A percentile compares a stretch with the other conserved stretches of the same genome.
These are phyloP conservation scores for Symmetrospora coprosmae DNA, from an alignment of 768 basidiomycete species.

Conservation along the genomic window DNA sequence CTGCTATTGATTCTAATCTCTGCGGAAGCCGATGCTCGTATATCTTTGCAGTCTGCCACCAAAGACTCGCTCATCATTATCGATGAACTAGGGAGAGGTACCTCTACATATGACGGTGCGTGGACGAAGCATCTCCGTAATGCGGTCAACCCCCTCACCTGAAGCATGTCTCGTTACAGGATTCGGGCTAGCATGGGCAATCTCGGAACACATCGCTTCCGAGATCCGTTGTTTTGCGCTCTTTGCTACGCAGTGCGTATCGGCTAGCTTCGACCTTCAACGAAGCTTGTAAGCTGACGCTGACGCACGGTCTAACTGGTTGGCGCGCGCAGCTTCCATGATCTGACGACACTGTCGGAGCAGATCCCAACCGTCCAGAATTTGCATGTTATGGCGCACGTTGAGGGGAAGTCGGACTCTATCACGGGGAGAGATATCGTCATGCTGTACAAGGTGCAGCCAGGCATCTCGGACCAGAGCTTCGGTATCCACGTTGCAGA, in stretches of 20 bases:
- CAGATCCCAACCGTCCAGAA: slow-evolving; percentile 78
- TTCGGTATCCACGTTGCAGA: slow-evolving; percentile 97
- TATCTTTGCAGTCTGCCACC: slow-evolving; percentile 56
- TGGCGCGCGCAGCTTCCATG: slow-evolving; percentile 52
- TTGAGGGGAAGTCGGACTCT: slow-evolving; percentile 44
- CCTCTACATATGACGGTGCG: slow-evolving; percentile 75
- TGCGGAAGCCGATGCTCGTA: background rate
- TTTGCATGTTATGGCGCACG: slow-evolving; percentile 87
- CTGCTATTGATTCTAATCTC: background rate
- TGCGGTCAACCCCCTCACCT: background rate
- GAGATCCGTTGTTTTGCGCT: slow-evolving; percentile 84
- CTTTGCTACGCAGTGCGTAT: slow-evolving; percentile 58
- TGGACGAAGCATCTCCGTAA: background rate
- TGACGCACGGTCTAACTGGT: background rate
- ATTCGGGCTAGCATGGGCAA: slow-evolving; percentile 95
- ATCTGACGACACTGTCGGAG: slow-evolving; percentile 80
- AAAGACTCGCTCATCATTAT: slow-evolving; percentile 90
- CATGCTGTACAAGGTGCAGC: slow-evolving; percentile 56
- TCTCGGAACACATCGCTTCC: slow-evolving; percentile 94
- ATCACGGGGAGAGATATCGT: slow-evolving; percentile 55
- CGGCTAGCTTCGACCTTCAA: background rate
- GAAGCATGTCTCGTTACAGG: slow-evolving; percentile 33
- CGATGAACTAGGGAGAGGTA: slow-evolving; percentile 83
- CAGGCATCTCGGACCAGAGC: slow-evolving; percentile 85
- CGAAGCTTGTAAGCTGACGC: background rate